Evolutionary conservation across 192 early-diverging fungal genomes (phyloP).

Genomic region (Endogone sp.): DNA sequence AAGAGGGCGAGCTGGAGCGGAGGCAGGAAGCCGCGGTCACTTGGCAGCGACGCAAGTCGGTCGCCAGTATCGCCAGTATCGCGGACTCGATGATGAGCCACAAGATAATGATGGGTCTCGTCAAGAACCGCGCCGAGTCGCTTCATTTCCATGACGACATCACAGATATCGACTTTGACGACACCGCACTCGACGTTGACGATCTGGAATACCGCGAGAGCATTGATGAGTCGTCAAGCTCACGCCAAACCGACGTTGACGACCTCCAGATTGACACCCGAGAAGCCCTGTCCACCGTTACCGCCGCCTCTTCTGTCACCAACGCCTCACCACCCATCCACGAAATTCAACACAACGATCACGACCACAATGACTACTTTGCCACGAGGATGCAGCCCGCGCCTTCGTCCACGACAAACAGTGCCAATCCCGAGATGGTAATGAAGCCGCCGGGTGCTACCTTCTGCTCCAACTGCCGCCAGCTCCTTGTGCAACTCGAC

Average conservation of each 20-base stretch:
- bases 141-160: too few relatives aligned
- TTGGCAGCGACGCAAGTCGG: slow-evolving; percentile 3
- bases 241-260: too few relatives aligned
- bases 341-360: slow-evolving; percentile 6
- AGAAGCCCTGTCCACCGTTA: neutral
- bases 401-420: slow-evolving; percentile 1
- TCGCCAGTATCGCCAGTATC: neutral
- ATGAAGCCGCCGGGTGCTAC: neutral
- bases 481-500: slow-evolving; percentile 38
- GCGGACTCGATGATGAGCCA: neutral
- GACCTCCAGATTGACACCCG: neutral
- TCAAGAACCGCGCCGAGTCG: too few relatives aligned
- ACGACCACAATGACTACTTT: slow-evolving; percentile 9
- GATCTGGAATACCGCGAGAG: too few relatives aligned
- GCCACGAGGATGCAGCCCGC: neutral
- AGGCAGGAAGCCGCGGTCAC: slow-evolving; percentile 17
- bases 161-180: too few relatives aligned
- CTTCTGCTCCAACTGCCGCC: slow-evolving; percentile 38
- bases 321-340: neutral
- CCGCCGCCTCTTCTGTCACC: slow-evolving; percentile 4
- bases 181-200: too few relatives aligned
- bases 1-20: slow-evolving; percentile 28
- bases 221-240: too few relatives aligned
- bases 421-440: neutral
- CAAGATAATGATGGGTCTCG: neutral